Percentiles rank a stretch among this genome's conserved stretches.
These are phyloP conservation scores for Rosa chinensis DNA, from an alignment of 306 rosid genomes.

Conservation along the genomic window DNA sequence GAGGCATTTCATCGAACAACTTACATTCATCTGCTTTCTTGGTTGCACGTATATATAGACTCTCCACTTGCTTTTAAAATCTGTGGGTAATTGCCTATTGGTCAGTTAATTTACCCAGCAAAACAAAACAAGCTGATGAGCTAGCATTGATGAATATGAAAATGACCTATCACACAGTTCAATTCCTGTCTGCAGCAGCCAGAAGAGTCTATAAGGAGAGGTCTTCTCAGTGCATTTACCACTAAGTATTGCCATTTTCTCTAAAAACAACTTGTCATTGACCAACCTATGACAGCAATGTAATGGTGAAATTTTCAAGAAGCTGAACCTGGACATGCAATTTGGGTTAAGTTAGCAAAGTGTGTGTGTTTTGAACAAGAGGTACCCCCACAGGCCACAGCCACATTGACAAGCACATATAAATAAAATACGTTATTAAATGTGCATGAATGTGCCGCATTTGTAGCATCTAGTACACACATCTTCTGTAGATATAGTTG, in stretches of 20 bases:
- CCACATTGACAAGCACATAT: slow-evolving; percentile 3
- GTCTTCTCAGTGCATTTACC: not conserved
- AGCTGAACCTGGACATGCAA: not conserved
- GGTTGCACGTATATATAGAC: not conserved
- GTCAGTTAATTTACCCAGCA: not conserved
- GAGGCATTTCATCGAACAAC: not conserved
- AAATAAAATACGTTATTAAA: not conserved
- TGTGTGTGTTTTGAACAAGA: not conserved
- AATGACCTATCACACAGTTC: not conserved
- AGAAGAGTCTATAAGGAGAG: not conserved
- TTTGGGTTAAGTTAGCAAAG: not conserved
- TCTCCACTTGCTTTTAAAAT: too few relatives aligned
- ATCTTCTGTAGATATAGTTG: not conserved
- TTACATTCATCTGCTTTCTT: not conserved
- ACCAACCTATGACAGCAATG: not conserved
- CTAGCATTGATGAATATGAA: not conserved
- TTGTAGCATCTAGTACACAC: not conserved
- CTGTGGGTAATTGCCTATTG: not conserved
- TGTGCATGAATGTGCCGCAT: slow-evolving; percentile 10
- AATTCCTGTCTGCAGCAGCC: not conserved
- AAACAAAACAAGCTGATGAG: not conserved
- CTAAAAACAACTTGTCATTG: not conserved
- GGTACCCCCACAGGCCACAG: not conserved
- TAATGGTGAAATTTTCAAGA: not conserved
- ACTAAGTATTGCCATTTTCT: not conserved